Evolutionary conservation across 2,329 filamentous ascomycete genomes (phyloP).

Genomic region (Eutypa lata): DNA sequence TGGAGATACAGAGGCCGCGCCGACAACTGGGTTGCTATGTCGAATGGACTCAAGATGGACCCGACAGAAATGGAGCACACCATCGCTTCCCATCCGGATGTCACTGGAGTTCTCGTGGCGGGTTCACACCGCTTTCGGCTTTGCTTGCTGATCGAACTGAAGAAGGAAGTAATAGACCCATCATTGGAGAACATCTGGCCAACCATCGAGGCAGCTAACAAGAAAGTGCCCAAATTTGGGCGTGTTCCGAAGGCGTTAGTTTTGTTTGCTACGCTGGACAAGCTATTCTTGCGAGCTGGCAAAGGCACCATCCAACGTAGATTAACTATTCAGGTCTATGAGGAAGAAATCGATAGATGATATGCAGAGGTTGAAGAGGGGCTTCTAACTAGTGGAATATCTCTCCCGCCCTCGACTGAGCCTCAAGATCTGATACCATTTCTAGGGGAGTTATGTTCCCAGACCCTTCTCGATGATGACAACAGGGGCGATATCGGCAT

Average conservation of each 20-base stretch:
- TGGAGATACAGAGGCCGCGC: slow-evolving; percentile 39
- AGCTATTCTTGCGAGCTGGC: slow-evolving; percentile 23
- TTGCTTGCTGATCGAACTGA: slow-evolving; percentile 24
- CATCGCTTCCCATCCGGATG: slow-evolving; percentile 25
- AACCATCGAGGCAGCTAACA: slow-evolving; percentile 7
- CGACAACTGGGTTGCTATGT: slow-evolving; percentile 39
- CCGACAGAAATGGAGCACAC: slow-evolving; percentile 39
- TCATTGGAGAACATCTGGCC: slow-evolving; percentile 9
- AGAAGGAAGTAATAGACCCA: slow-evolving; percentile 3
- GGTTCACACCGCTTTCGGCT: slow-evolving; percentile 22
- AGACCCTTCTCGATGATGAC: background rate
- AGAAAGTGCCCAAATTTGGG: slow-evolving; percentile 25
- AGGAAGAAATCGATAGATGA: slow-evolving; percentile 22
- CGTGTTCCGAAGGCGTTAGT: slow-evolving; percentile 35
- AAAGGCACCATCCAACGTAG: slow-evolving; percentile 25
- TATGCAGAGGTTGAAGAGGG: slow-evolving; percentile 20
- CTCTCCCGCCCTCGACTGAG: background rate
- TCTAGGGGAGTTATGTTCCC: background rate
- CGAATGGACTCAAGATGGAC: slow-evolving; percentile 39
- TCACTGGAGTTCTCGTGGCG: slow-evolving; percentile 20
- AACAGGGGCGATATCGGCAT: background rate
- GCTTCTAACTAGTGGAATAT: slow-evolving; percentile 1
- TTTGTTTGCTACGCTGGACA: slow-evolving; percentile 8
- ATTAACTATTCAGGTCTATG: slow-evolving; percentile 16
- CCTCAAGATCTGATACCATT: background rate